Percentiles rank a stretch among this genome's conserved stretches.
Conservation (phyloP, 805 yeast genomes). For the Wickerhamomyces strasburgensis region DNA sequence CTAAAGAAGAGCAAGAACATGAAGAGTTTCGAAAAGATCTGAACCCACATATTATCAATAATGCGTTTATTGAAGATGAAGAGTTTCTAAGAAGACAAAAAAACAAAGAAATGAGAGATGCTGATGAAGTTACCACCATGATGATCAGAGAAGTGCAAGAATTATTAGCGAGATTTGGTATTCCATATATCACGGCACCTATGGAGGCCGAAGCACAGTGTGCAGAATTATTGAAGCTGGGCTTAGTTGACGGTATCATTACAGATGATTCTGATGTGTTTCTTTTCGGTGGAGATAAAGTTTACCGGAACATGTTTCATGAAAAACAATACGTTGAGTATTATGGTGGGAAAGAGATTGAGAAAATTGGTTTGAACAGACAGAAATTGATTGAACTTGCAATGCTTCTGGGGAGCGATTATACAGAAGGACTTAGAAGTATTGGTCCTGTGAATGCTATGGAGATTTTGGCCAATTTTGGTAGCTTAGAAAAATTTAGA, state of each 20-base stretch:
- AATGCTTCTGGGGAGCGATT: slow-evolving; percentile 84
- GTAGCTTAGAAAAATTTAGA: slow-evolving; percentile 33
- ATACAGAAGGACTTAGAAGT: slow-evolving; percentile 88
- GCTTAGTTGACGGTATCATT: slow-evolving; percentile 87
- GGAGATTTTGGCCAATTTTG: slow-evolving; percentile 87
- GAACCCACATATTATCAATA: slow-evolving; percentile 21
- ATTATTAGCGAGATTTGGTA: slow-evolving; percentile 78
- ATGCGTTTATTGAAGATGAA: slow-evolving; percentile 31
- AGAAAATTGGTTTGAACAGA: slow-evolving; percentile 61
- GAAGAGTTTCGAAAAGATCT: slow-evolving; percentile 49
- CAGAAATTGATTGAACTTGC: slow-evolving; percentile 74
- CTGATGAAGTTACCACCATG: slow-evolving; percentile 82
- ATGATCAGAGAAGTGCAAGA: slow-evolving; percentile 94
- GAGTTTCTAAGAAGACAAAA: slow-evolving; percentile 54
- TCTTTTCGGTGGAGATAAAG: slow-evolving; percentile 78
- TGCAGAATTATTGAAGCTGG: slow-evolving; percentile 65
- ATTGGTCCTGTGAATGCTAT: slow-evolving; percentile 91
- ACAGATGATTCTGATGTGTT: slow-evolving; percentile 98
- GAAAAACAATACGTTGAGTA: slow-evolving; percentile 90
- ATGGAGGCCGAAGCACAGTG: slow-evolving; percentile 99
- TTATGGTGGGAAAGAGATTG: slow-evolving; percentile 58
- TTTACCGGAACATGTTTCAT: slow-evolving; percentile 91
- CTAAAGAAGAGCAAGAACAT: slow-evolving; percentile 70
- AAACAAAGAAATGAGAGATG: slow-evolving; percentile 70
- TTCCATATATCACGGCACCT: slow-evolving; percentile 93